Evolutionary conservation across 225 moss, liverwort and hornwort species (phyloP), one percentile per base, ranked within the genome.

Genomic region (Lunularia cruciata): DNA sequence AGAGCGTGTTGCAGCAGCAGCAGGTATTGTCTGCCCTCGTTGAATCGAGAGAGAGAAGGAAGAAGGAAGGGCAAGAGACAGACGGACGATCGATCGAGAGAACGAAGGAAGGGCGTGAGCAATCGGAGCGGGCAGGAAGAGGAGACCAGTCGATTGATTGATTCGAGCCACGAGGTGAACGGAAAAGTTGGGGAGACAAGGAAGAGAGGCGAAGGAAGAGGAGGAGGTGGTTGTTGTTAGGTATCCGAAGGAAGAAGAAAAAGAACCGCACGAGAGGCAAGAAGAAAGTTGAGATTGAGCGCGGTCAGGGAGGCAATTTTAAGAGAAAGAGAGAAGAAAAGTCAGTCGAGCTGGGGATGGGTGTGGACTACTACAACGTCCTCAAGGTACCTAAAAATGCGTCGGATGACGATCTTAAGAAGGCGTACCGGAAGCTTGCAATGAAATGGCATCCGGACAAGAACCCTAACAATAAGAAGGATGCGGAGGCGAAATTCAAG

Each of bases 361-460:
- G 96, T 68, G 89, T 98, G 49, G 96, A 98, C 78, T 98, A 98
- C 48, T 98, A 98, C 64, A 91, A 84, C 68, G 90, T 93, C 35
- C 79, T 98, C 71, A 92, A 91, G 89, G 96, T 98, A 48, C 87
- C 83, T 51, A 92, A 90, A 81, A 70, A 79, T 3, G 92, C 90
- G 1, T 85, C 96, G 25, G 96, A 98, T 78, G 96, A 98, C 78
- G 96, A 98, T 76, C 77, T 98, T 43, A 98, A 93, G 92, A 98
- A 98, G 70, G 77, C 96, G 48, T 98, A 98, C 37, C 84, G 96
- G 81, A 98, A 98, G 85, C 67, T 98, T 59, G 96, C 96, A 20
- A 98, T 98, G 96, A 92, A 91, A 57, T 98, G 96, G 96, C 96
- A 98, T 75, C 96, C 96, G 20, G 96, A 98, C 57, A 98, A 98